phyloP scores from a whole-genome alignment of 2,329 filamentous ascomycete species.

The Diaporthe humulicola region DNA sequence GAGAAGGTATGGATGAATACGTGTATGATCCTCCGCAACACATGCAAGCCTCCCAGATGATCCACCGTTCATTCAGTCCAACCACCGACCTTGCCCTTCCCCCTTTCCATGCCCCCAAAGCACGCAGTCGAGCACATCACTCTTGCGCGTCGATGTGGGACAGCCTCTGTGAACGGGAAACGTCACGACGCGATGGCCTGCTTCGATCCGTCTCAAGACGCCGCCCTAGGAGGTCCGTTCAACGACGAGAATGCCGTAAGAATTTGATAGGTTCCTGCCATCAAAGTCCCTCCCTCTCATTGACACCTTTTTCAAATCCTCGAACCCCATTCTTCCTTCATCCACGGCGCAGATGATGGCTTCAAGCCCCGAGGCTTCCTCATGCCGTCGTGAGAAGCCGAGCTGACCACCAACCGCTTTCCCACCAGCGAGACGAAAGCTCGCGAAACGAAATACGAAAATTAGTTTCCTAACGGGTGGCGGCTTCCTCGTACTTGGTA shows the following conservation, averaged over 20 bases:
- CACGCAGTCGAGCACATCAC: background rate
- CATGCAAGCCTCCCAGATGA: background rate
- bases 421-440: background rate
- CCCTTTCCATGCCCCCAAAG: background rate
- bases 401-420: background rate
- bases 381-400: background rate
- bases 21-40: background rate
- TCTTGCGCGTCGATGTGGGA: background rate
- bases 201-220: background rate
- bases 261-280: background rate
- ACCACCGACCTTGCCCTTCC: background rate
- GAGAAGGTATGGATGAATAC: background rate
- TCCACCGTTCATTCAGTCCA: background rate
- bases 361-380: background rate
- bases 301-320: background rate
- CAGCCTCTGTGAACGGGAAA: background rate
- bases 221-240: background rate
- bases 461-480: background rate
- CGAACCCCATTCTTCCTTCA: background rate
- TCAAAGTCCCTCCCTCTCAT: background rate
- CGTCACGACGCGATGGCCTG: background rate
- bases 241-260: background rate
- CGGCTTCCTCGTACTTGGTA: background rate
- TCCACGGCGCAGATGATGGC: background rate
- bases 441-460: background rate